Evolutionary conservation across 306 rosid species (phyloP), one percentile per base, ranked within the genome.

Genomic region (Cajanus cajan): DNA sequence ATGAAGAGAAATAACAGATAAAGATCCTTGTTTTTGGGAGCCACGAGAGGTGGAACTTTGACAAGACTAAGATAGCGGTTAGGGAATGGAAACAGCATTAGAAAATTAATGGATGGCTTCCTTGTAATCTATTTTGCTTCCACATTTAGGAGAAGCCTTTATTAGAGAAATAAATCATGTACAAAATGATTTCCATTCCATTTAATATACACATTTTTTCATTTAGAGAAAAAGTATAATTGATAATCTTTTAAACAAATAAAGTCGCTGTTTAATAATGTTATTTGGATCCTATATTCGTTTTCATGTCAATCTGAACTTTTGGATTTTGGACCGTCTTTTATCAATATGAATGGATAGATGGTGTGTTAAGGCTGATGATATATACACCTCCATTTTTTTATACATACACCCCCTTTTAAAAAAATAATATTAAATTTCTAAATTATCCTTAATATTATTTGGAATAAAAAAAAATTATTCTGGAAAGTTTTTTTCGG

Each of bases 21-120:
- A 65, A 54, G 94, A 90, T 93, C 92, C 97, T 88, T 80, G 67
- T 66, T 93, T 88, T 66, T 79, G 73, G 96, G 91, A 80, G 86
- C 13, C 72, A 50, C 73, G 71, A 82, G 86, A 86, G 88, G 94
- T 82, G 78, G 74, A 82, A 75, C 74, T 85, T 84, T 69, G 66
- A 83, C 48, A 45, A 78, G 85, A 81, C 85, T 80, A 44, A 63
- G 68, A 79, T 78, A 24, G 72, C 48, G 84, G 85, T 74, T 76
- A 83, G 25, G 74, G 76, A 82, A 79, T 84, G 85, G 75, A 78
- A 72, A 72, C 77, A 75, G 25, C 21, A 59, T 79, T 51, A 84
- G 85, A 82, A n/a, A 68, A 47, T 73, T 57, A 13, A 83, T 57
- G 86, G 87, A 15, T 73, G 43, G 31, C 36, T 73, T 47, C 21